Conservation (phyloP, 257 asterid genomes). For the Pogostemon cablin region DNA sequence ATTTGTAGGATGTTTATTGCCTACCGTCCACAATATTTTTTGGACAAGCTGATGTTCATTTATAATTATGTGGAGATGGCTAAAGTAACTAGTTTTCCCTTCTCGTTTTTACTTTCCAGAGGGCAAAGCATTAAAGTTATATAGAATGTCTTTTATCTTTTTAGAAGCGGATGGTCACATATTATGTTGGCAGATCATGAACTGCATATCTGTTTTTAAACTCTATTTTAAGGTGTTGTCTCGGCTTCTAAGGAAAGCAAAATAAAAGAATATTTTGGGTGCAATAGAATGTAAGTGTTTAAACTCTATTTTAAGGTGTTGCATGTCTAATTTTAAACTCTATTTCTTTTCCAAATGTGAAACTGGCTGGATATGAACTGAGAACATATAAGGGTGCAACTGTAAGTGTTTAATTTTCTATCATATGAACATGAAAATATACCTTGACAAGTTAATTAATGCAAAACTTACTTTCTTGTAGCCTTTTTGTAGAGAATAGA, state of each 20-base stretch:
- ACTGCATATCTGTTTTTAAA: slow-evolving; percentile 34
- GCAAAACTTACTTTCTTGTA: background rate
- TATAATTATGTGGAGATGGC: slow-evolving; percentile 99
- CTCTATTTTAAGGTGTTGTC: slow-evolving; percentile 74
- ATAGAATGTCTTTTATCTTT: slow-evolving; percentile 26
- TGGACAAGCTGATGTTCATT: slow-evolving; percentile 92
- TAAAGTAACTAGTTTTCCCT: slow-evolving; percentile 97
- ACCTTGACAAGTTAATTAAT: background rate
- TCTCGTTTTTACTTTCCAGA: slow-evolving; percentile 86
- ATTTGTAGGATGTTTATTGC: slow-evolving; percentile 66
- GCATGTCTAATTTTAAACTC: no score
- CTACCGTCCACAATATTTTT: slow-evolving; percentile 94
- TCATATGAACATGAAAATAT: slow-evolving; percentile 28
- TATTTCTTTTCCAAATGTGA: slow-evolving; percentile 66
- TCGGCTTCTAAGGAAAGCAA: slow-evolving; percentile 95
- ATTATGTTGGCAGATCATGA: slow-evolving; percentile 24
- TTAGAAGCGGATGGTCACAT: background rate
- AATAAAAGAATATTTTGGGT: slow-evolving; percentile 87
- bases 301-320: no score
- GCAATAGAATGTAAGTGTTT: slow-evolving; percentile 75
- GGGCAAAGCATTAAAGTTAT: slow-evolving; percentile 97
- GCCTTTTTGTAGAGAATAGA: background rate
- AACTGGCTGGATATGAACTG: slow-evolving; percentile 92
- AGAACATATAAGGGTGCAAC: slow-evolving; percentile 91
- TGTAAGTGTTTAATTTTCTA: slow-evolving; percentile 52